phyloP scores from a whole-genome alignment of 2,329 filamentous ascomycete species.

The Pseudogymnoascus pannorum region DNA sequence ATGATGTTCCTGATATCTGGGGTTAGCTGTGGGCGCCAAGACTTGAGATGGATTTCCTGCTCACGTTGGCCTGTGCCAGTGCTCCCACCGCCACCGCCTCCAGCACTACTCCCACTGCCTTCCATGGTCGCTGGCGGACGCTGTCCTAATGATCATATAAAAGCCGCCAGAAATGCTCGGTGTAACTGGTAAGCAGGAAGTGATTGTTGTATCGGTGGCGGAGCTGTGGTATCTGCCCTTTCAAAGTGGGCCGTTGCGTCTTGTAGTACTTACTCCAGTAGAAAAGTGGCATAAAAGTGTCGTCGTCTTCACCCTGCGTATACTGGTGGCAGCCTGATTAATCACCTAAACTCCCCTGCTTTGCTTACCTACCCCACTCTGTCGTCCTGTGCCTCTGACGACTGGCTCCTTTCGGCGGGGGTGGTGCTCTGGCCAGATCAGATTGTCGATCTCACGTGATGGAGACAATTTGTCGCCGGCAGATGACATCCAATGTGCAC shows the following conservation, averaged over 20 bases:
- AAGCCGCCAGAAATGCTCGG: neutral
- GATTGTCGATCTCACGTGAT: neutral
- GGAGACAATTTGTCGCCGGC: neutral
- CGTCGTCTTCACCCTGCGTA: slow-evolving; percentile 1
- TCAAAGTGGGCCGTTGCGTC: slow-evolving; percentile 1
- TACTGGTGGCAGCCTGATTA: neutral
- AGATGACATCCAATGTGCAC: neutral
- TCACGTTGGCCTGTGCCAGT: slow-evolving; percentile 1
- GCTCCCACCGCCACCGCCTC: neutral
- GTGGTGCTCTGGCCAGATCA: neutral
- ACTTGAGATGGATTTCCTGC: neutral
- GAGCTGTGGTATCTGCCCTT: neutral
- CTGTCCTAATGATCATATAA: neutral
- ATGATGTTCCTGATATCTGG: slow-evolving; percentile 17
- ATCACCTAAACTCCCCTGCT: neutral
- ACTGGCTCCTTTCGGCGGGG: neutral
- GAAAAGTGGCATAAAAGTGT: neutral
- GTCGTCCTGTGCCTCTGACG: neutral
- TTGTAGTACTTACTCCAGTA: neutral
- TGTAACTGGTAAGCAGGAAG: neutral
- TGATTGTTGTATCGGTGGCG: slow-evolving; percentile 1
- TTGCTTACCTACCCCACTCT: slow-evolving; percentile 1
- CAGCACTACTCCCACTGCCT: slow-evolving; percentile 4
- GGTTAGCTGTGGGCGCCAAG: neutral
- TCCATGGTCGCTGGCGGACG: neutral